A percentile compares a stretch with the other conserved stretches of the same genome.
phyloP scores from a whole-genome alignment of 176 grass and related monocot genomes.

The Poa pratensis region DNA sequence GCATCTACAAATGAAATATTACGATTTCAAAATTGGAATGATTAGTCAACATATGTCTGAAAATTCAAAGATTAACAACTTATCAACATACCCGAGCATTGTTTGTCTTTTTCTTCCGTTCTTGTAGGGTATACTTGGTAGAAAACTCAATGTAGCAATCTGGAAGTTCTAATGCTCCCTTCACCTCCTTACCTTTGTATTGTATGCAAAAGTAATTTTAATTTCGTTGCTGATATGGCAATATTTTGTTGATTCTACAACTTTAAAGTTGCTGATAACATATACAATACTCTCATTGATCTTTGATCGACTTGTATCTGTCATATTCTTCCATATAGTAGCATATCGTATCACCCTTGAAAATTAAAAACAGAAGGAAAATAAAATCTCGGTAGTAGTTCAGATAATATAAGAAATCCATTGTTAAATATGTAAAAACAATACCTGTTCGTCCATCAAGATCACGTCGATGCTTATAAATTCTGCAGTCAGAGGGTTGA shows the following conservation, averaged over 20 bases:
- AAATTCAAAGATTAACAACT: no score
- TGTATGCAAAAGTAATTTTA: no score
- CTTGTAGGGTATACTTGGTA: no score
- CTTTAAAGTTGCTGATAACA: background rate
- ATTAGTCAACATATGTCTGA: no score
- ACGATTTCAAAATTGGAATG: no score
- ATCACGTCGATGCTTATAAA: background rate
- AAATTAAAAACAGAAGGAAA: background rate
- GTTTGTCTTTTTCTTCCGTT: no score
- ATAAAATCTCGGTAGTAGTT: background rate
- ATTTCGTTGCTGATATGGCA: background rate
- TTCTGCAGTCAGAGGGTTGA: background rate
- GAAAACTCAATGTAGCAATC: no score
- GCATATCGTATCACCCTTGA: background rate
- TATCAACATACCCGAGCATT: no score
- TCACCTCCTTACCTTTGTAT: no score
- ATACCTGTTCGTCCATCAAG: background rate
- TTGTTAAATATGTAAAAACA: background rate
- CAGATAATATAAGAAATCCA: background rate
- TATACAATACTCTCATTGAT: slow-evolving; percentile 1
- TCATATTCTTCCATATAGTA: no score
- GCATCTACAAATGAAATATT: no score
- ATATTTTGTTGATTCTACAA: background rate
- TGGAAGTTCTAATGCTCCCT: no score
- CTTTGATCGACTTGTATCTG: background rate